Conservation (phyloP, 2,329 filamentous ascomycete genomes). For the Huntiella savannae region DNA sequence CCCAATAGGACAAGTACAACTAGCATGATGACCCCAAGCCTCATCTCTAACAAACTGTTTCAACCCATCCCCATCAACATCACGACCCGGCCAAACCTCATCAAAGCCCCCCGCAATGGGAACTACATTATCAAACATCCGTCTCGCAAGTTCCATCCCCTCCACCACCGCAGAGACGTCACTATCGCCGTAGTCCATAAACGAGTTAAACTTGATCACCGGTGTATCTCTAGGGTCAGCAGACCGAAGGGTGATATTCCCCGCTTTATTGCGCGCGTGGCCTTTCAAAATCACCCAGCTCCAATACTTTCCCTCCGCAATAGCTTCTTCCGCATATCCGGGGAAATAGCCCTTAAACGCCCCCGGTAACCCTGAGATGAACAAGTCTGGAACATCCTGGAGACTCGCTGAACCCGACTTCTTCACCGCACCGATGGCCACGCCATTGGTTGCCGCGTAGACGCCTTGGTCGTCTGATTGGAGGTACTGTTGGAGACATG, state of each 20-base stretch:
- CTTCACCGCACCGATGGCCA: slow-evolving; percentile 12
- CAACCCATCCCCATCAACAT: slow-evolving; percentile 12
- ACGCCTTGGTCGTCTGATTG: slow-evolving; percentile 1
- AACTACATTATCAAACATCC: slow-evolving; percentile 13
- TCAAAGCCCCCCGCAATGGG: slow-evolving; percentile 8
- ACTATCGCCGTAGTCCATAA: slow-evolving; percentile 27
- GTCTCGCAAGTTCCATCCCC: slow-evolving; percentile 16
- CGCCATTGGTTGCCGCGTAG: slow-evolving; percentile 8
- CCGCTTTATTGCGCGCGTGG: slow-evolving; percentile 33
- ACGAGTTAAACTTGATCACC: slow-evolving; percentile 40
- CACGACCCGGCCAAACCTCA: slow-evolving; percentile 6
- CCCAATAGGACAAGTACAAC: slow-evolving; percentile 36
- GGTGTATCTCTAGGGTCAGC: slow-evolving; percentile 43
- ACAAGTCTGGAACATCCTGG: slow-evolving; percentile 27
- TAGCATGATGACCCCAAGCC: slow-evolving; percentile 37
- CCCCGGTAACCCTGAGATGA: slow-evolving; percentile 34
- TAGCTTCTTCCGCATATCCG: slow-evolving; percentile 27
- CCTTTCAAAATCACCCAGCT: slow-evolving; percentile 30
- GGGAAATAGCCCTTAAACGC: slow-evolving; percentile 38
- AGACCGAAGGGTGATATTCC: slow-evolving; percentile 43
- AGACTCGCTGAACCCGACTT: slow-evolving; percentile 3
- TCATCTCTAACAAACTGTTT: slow-evolving; percentile 20
- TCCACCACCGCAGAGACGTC: slow-evolving; percentile 22
- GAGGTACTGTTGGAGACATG: neutral
- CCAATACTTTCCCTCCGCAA: slow-evolving; percentile 23